Base-by-base conservation (phyloP, 179 eudicot species). In the Amaranthus tricolor region DNA sequence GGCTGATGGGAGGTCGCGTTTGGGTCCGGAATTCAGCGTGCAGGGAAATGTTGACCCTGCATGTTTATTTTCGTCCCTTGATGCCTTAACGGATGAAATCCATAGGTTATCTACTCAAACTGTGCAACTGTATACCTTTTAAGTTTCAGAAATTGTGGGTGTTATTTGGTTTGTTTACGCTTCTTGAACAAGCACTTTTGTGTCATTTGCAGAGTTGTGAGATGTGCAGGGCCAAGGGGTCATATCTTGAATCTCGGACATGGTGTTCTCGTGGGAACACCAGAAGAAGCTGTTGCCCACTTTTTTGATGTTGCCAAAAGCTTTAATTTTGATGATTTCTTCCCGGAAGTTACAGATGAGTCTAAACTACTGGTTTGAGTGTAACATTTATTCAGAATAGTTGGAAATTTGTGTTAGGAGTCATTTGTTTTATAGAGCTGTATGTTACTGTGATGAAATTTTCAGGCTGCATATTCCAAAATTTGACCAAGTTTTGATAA, bases 11-110 rank as follows among this genome's bases (percentile, higher is more conserved):
- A 92, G 98, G 81, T 85, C 81, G 72, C 89, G 95, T 17, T 82
- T 94, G 78, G 98, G 97, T 66, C 83, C 66, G 62, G 90, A 85
- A 72, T 82, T 90, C 66, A 78, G 96, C 57, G 84, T 92, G 71
- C 98, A 94, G 78, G 98, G 98, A 44, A 94, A 94, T 78, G 97
- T 94, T 65, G 98, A 94, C 72, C 97, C 97, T 47, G 92, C 97
- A 63, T 88, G 53, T 72, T 79, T 94, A 65, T 94, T 92, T 79
- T 90, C 93, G 54, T 86, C 98, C 70, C 97, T 90, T 79, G 89
- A 93, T 16, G 91, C 96, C 60, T 82, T 94, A 82, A 88, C 90
- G 2, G 84, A 86, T 79, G 98, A 94, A 87, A 94, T 94, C 64
- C 77, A 89, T 74, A 94, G 98, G 98, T 92, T 75, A 77, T 72